Percentiles rank a stretch among this genome's conserved stretches.
Evolutionary conservation across 1,284 basidiomycete genomes (phyloP).

Genomic region (Singerocomus rubriflavus): DNA sequence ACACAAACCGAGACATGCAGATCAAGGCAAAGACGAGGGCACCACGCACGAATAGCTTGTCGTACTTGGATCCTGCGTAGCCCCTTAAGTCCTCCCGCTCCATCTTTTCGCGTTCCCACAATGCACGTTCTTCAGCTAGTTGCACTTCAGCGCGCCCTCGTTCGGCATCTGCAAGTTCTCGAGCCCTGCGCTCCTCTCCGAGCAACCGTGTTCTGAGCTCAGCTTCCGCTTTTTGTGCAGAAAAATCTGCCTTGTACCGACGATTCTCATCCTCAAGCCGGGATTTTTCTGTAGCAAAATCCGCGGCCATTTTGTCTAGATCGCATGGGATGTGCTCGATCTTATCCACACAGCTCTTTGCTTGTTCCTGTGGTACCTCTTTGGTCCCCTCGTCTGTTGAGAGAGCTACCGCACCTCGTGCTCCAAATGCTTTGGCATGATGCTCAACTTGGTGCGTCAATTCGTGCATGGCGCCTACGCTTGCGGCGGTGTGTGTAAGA

Average conservation of each 20-base stretch:
- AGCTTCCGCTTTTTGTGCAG: slow-evolving; percentile 10
- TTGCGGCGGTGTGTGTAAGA: slow-evolving; percentile 29
- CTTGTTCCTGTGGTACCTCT: slow-evolving; percentile 29
- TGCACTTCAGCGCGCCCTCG: slow-evolving; percentile 14
- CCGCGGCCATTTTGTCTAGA: slow-evolving; percentile 26
- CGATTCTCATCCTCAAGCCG: slow-evolving; percentile 27
- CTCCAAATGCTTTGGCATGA: slow-evolving; percentile 30
- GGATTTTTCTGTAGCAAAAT: slow-evolving; percentile 28
- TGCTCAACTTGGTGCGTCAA: slow-evolving; percentile 28
- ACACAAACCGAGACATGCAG: slow-evolving; percentile 15
- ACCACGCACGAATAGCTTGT: slow-evolving; percentile 12
- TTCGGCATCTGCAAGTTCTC: slow-evolving; percentile 13
- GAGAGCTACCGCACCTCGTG: slow-evolving; percentile 27
- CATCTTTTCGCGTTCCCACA: slow-evolving; percentile 13
- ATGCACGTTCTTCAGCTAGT: slow-evolving; percentile 14
- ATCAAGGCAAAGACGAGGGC: slow-evolving; percentile 18
- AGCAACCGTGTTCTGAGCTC: slow-evolving; percentile 11
- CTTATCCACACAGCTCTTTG: slow-evolving; percentile 26
- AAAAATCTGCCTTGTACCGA: slow-evolving; percentile 6
- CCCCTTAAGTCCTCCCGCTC: slow-evolving; percentile 6
- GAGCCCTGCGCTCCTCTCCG: slow-evolving; percentile 11
- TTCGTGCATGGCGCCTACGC: slow-evolving; percentile 29
- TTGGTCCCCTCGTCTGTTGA: slow-evolving; percentile 31
- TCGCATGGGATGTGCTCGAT: slow-evolving; percentile 24
- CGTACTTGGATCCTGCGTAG: neutral